A percentile compares a stretch with the other conserved stretches of the same genome.
These are phyloP conservation scores for Malassezia japonica DNA, from an alignment of 1,284 basidiomycete species.

Conservation along the genomic window DNA sequence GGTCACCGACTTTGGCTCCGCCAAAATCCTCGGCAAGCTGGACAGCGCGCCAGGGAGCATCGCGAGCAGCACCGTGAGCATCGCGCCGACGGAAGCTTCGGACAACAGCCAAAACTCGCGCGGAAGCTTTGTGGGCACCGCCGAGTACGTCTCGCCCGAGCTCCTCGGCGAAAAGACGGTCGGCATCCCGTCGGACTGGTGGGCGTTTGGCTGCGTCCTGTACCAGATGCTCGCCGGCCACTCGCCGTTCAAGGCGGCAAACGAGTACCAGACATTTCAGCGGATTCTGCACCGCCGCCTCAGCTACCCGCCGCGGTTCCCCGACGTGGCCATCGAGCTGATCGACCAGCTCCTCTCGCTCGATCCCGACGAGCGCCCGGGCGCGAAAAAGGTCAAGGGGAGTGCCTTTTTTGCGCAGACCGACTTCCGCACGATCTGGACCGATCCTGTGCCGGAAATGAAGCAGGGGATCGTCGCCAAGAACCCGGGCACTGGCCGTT, in stretches of 20 bases:
- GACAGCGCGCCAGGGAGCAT: no score
- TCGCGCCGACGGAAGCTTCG: no score
- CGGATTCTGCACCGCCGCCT: conserved; percentile 54
- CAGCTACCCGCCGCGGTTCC: conserved; percentile 52
- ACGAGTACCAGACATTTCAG: conserved; percentile 57
- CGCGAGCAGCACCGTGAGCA: background rate
- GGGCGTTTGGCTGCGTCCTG: conserved; percentile 56
- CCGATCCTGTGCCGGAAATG: conserved; percentile 5
- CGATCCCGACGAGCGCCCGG: conserved; percentile 22
- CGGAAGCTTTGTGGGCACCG: conserved; percentile 82
- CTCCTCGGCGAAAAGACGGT: conserved; percentile 62
- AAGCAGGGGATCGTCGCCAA: background rate
- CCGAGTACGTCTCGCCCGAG: conserved; percentile 91
- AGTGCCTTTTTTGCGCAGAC: conserved; percentile 29
- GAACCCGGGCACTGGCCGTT: background rate
- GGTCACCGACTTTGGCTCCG: conserved; percentile 46
- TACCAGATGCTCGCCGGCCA: conserved; percentile 54
- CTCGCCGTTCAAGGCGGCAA: conserved; percentile 55
- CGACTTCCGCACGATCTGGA: conserved; percentile 33
- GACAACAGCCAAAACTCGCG: no score
- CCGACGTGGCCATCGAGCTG: conserved; percentile 51
- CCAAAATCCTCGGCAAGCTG: conserved; percentile 28
- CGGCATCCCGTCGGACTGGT: conserved; percentile 53
- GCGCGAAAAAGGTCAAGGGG: conserved; percentile 20
- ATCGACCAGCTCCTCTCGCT: conserved; percentile 51